These are phyloP conservation scores for Taphrina pruni DNA, from an alignment of 1,139 yeast genomes.

Conservation along the genomic window DNA sequence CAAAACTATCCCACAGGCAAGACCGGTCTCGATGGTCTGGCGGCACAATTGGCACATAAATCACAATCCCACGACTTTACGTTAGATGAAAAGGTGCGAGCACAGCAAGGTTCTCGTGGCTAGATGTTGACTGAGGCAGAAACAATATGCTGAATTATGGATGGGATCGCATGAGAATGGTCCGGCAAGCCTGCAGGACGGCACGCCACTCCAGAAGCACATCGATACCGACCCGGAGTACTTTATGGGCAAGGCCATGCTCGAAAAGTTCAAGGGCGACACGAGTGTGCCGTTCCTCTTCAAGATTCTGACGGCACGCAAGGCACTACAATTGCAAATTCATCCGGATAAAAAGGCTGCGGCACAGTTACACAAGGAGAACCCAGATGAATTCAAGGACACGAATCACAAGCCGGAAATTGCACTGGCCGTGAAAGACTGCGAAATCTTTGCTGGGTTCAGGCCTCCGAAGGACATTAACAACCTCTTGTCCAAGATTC, in stretches of 20 bases:
- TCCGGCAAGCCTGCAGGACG: slow-evolving; percentile 64
- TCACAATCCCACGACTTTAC: slow-evolving; percentile 24
- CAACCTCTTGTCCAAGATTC: slow-evolving; percentile 67
- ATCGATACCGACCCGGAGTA: slow-evolving; percentile 65
- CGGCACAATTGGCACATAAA: slow-evolving; percentile 30
- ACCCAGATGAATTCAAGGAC: slow-evolving; percentile 87
- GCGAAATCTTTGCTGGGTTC: slow-evolving; percentile 98
- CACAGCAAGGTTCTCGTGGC: background rate
- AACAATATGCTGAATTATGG: slow-evolving; percentile 63
- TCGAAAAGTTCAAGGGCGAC: slow-evolving; percentile 62
- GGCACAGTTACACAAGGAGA: slow-evolving; percentile 71
- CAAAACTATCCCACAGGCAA: slow-evolving; percentile 25
- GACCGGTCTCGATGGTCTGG: slow-evolving; percentile 37
- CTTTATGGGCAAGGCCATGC: slow-evolving; percentile 66
- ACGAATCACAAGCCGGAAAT: slow-evolving; percentile 95
- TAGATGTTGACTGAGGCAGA: background rate
- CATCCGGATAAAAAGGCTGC: slow-evolving; percentile 94
- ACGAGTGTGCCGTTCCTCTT: slow-evolving; percentile 76
- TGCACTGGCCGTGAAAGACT: slow-evolving; percentile 95
- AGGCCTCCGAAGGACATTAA: slow-evolving; percentile 83
- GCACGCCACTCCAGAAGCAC: slow-evolving; percentile 67
- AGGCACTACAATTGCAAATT: slow-evolving; percentile 94
- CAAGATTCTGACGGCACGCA: slow-evolving; percentile 88
- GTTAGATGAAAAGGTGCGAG: slow-evolving; percentile 14
- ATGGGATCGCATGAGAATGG: slow-evolving; percentile 99